Evolutionary conservation across 129 eudicot genomes (phyloP).

Genomic region (Tagetes erecta): DNA sequence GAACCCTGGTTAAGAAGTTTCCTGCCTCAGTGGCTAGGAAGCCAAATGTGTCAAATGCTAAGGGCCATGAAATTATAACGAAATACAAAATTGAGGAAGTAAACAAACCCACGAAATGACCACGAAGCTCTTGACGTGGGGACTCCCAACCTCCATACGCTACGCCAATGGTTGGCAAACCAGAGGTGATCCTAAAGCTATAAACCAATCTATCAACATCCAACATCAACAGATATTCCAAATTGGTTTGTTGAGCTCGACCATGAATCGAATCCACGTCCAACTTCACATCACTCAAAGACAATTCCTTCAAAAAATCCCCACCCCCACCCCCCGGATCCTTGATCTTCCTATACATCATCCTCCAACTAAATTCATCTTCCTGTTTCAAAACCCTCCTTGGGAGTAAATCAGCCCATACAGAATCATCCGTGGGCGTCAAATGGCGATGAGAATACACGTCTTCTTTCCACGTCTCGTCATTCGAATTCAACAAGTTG

Average conservation of each 20-base stretch:
- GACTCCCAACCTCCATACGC: slow-evolving; percentile 92
- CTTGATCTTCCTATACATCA: slow-evolving; percentile 60
- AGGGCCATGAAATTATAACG: too few species aligned
- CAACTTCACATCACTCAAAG: slow-evolving; percentile 62
- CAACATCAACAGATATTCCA: slow-evolving; percentile 72
- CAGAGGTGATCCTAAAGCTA: slow-evolving; percentile 75
- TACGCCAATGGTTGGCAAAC: slow-evolving; percentile 53
- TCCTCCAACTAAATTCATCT: slow-evolving; percentile 56
- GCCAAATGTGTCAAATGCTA: too few species aligned
- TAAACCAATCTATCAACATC: slow-evolving; percentile 75
- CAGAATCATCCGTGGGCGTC: slow-evolving; percentile 73
- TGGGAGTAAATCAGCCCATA: slow-evolving; percentile 69
- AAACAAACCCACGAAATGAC: slow-evolving; percentile 89
- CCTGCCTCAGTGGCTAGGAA: too few species aligned
- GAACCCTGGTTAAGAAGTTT: too few species aligned
- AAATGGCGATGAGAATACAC: slow-evolving; percentile 50
- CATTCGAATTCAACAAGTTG: slow-evolving; percentile 45
- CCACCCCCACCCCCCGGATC: slow-evolving; percentile 23
- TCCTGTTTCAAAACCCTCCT: slow-evolving; percentile 67
- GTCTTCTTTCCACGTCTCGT: slow-evolving; percentile 64
- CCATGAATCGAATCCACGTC: slow-evolving; percentile 60
- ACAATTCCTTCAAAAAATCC: slow-evolving; percentile 47
- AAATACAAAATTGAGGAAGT: neutral
- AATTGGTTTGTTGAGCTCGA: slow-evolving; percentile 65
- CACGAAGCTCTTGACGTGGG: slow-evolving; percentile 59